These are phyloP conservation scores for Harrya chromipes DNA, from an alignment of 768 basidiomycete species.

Conservation along the genomic window DNA sequence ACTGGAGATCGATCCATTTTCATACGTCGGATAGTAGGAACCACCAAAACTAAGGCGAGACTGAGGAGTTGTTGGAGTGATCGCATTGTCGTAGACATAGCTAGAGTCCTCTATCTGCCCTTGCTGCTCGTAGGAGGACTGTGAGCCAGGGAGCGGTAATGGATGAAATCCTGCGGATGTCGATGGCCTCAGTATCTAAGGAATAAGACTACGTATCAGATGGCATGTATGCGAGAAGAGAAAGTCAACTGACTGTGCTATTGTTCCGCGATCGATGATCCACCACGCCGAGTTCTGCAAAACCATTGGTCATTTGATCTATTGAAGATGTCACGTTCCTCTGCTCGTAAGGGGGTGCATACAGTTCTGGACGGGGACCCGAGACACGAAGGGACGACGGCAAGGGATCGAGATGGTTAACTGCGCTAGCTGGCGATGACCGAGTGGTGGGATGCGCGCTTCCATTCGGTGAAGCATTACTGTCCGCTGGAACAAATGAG, in stretches of 20 bases:
- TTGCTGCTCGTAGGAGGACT: conserved; percentile 40
- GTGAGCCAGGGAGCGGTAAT: conserved; percentile 32
- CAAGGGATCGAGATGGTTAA: conserved; percentile 45
- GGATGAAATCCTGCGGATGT: conserved; percentile 33
- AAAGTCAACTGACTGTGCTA: conserved; percentile 47
- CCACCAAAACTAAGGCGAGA: conserved; percentile 31
- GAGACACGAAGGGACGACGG: conserved; percentile 63
- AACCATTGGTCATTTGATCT: conserved; percentile 59
- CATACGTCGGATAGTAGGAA: conserved; percentile 47
- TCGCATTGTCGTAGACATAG: conserved; percentile 38
- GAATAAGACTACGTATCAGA: conserved; percentile 29
- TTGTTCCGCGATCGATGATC: conserved; percentile 53
- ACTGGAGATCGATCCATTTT: conserved; percentile 32
- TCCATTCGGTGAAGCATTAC: conserved; percentile 24
- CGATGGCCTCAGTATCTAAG: conserved; percentile 38
- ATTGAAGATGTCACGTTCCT: conserved; percentile 39
- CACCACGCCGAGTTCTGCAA: conserved; percentile 61
- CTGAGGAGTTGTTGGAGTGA: conserved; percentile 37
- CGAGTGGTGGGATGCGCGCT: conserved; percentile 9
- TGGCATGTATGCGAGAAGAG: background rate
- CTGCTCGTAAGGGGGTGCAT: conserved; percentile 72
- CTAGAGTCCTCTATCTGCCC: conserved; percentile 31
- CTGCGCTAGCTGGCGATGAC: conserved; percentile 27
- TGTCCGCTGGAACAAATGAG: conserved; percentile 59
- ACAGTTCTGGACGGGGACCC: conserved; percentile 64